Conservation (phyloP, 805 yeast genomes). For the Pichia sporocuriosa region DNA sequence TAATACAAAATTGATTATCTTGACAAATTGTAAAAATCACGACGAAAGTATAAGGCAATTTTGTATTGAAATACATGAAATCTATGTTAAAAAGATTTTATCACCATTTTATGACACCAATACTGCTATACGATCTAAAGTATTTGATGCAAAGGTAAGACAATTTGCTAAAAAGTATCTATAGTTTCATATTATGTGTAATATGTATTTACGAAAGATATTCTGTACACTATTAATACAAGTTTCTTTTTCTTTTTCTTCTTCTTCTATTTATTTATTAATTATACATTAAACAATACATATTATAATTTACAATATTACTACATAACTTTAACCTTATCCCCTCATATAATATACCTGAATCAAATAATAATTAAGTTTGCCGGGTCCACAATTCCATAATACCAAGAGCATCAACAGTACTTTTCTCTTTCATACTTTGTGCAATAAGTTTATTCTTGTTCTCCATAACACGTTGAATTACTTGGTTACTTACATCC, state of each 20-base stretch:
- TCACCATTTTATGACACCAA: constrained; percentile 81
- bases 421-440: constrained; percentile 19
- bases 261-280: too few species aligned
- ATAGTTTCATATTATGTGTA: constrained; percentile 20
- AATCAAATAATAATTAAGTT: too few species aligned
- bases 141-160: constrained; percentile 71
- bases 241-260: constrained; percentile 17
- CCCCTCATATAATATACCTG: too few species aligned
- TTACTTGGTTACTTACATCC: constrained; percentile 20
- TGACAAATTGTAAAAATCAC: constrained; percentile 49
- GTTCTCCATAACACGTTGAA: constrained; percentile 16
- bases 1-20: constrained; percentile 69
- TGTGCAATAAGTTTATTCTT: constrained; percentile 16
- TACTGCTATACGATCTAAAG: constrained; percentile 64
- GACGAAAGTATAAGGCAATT: constrained; percentile 80
- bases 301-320: too few species aligned
- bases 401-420: constrained; percentile 26
- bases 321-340: too few species aligned
- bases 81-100: constrained; percentile 77
- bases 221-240: neutral
- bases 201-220: neutral
- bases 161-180: constrained; percentile 70
- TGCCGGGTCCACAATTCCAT: too few species aligned
- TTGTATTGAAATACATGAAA: constrained; percentile 76
- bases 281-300: too few species aligned